Base-by-base conservation (phyloP, 192 early-diverging fungal genomes). In the Coemansia sp. region DNA sequence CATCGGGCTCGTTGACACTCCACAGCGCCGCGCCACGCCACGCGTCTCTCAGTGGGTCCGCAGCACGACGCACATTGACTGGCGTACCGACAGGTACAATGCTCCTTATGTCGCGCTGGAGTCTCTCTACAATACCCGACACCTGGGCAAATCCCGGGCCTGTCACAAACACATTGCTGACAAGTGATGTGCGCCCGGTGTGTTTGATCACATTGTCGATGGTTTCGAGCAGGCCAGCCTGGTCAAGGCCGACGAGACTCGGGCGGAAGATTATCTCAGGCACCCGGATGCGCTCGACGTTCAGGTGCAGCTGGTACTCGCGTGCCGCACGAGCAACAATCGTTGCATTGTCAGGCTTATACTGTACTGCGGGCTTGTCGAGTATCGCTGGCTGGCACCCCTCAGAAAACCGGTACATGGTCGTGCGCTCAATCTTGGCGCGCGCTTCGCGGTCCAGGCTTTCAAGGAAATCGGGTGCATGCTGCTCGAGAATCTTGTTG, bases 261-360 rank as follows among this genome's bases (percentile, higher is more conserved):
- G 94, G 94, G 40, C 94, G 90, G 81, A 96, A 96, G n/a, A 94
- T 64, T 1, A 84, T 86, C 71, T 96, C 94, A 2, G 93, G 92
- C 37, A 94, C 92, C 12, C 92, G 73, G 22, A 90, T 87, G 34
- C 92, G 85, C 71, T 96, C 94, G n/a, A 96, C 80, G 62, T 96
- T 96, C 27, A 94, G 68, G 66, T 92, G 92, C 7, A 96, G 69
- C 61, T 94, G 93, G 73, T 91, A 87, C 25, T 82, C 80, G 48
- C 87, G 87, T 0, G 80, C 83, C 14, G 53, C 61, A 5, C 68
- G 55, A 0, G 67, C 63, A 56, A 77, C 63, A 57, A 77, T 70
- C 14, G 61, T 50, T 6, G 82, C 73, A 40, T 63, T 78, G 46
- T 62, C 77, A 41, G 47, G 55, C 43, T 68, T 78, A 15, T 69